Evolutionary conservation across 768 basidiomycete genomes (phyloP).

Genomic region (Arthromyces matolae): DNA sequence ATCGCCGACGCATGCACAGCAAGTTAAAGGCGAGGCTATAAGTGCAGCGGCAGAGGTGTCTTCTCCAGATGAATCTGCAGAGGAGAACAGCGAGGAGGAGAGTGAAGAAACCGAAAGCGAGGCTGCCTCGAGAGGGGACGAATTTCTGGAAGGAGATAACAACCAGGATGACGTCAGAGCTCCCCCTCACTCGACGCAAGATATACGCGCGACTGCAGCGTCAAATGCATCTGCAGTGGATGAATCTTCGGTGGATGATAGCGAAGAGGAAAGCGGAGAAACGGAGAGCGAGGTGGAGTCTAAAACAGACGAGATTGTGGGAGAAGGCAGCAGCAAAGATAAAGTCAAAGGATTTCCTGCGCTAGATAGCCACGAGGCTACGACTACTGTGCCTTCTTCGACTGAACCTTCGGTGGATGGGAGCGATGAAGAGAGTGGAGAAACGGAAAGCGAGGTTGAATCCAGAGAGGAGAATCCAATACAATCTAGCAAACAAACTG

Average conservation of each 20-base stretch:
- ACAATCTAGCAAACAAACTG: no score
- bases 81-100: conserved; percentile 7
- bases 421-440: conserved; percentile 14
- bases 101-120: conserved; percentile 1
- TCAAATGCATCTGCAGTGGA: neutral
- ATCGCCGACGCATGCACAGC: neutral
- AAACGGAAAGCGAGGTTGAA: neutral
- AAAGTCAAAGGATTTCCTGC: no score
- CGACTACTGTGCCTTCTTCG: neutral
- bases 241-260: neutral
- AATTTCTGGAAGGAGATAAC: neutral
- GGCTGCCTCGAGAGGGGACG: neutral
- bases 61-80: neutral
- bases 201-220: neutral
- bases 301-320: no score
- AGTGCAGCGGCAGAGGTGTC: neutral
- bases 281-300: neutral
- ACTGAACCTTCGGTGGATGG: conserved; percentile 14
- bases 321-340: no score
- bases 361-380: neutral
- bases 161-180: neutral
- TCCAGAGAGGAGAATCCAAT: neutral
- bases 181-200: neutral
- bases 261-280: conserved; percentile 1
- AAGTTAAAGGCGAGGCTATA: neutral